Conservation (phyloP, 495 filamentous ascomycete genomes). For the Gamarada debralockiae region DNA sequence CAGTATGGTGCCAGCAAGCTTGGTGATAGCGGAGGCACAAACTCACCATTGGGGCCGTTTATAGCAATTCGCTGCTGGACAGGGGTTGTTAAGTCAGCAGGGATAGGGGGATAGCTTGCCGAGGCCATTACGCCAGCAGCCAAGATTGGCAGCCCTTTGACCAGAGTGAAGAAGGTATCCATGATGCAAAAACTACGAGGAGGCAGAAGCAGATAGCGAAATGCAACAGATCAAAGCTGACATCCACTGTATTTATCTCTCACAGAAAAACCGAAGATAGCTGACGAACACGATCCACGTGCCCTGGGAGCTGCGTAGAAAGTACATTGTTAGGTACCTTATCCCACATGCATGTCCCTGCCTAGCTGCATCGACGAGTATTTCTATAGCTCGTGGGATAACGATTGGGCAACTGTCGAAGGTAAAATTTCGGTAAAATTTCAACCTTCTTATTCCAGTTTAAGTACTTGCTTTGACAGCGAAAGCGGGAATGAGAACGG, state of each 20-base stretch:
- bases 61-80: constrained; percentile 54
- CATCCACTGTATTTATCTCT: too few species aligned
- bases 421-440: too few species aligned
- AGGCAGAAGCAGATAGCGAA: too few species aligned
- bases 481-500: too few species aligned
- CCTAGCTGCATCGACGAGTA: neutral
- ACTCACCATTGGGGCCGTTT: constrained; percentile 50
- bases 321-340: too few species aligned
- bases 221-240: too few species aligned
- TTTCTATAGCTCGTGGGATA: constrained; percentile 5
- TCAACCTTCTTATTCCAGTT: too few species aligned
- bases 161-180: constrained; percentile 5
- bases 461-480: too few species aligned
- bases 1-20: neutral
- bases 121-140: constrained; percentile 36
- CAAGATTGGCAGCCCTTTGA: constrained; percentile 37
- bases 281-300: too few species aligned
- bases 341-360: neutral
- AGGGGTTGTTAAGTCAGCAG: constrained; percentile 51
- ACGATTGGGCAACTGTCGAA: constrained; percentile 6
- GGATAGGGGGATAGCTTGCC: constrained; percentile 48
- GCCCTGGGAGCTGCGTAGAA: neutral
- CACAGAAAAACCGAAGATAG: neutral
- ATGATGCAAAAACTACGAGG: neutral
- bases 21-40: too few species aligned